These are phyloP conservation scores for Ceratobasidium sp. DNA, from an alignment of 1,284 basidiomycete species.

Conservation along the genomic window DNA sequence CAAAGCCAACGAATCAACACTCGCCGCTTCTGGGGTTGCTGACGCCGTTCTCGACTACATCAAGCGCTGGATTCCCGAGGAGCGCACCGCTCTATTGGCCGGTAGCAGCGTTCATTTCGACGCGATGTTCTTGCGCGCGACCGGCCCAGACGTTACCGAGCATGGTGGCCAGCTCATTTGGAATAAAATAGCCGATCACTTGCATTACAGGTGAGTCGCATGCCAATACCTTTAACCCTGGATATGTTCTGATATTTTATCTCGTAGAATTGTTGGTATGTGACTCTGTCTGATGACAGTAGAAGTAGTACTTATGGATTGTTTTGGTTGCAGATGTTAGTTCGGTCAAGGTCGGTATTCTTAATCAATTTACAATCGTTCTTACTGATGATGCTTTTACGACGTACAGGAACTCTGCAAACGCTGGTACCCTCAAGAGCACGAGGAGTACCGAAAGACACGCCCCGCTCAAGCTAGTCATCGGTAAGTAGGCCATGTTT, in stretches of 20 bases:
- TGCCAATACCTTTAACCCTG: neutral
- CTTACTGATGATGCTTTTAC: neutral
- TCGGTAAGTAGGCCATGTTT: constrained; percentile 5
- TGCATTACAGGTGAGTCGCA: constrained; percentile 29
- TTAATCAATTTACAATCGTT: neutral
- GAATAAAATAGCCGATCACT: constrained; percentile 11
- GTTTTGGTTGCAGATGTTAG: constrained; percentile 13
- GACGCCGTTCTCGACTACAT: constrained; percentile 76
- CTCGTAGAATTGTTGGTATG: constrained; percentile 31
- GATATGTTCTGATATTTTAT: neutral
- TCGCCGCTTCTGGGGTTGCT: constrained; percentile 69
- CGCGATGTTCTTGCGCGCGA: constrained; percentile 57
- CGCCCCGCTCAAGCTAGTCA: constrained; percentile 5
- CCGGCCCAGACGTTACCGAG: constrained; percentile 78
- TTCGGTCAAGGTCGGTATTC: neutral
- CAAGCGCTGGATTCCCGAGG: constrained; percentile 78
- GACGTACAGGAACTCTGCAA: constrained; percentile 23
- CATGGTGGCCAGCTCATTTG: constrained; percentile 11
- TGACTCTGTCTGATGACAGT: neutral
- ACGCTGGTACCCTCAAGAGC: constrained; percentile 31
- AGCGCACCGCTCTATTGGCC: constrained; percentile 75
- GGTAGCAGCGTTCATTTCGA: constrained; percentile 83
- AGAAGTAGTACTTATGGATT: neutral
- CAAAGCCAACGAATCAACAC: constrained; percentile 74
- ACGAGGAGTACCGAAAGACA: neutral